phyloP scores from a whole-genome alignment of 1,284 basidiomycete genomes.

The Sporisorium reilianum region DNA sequence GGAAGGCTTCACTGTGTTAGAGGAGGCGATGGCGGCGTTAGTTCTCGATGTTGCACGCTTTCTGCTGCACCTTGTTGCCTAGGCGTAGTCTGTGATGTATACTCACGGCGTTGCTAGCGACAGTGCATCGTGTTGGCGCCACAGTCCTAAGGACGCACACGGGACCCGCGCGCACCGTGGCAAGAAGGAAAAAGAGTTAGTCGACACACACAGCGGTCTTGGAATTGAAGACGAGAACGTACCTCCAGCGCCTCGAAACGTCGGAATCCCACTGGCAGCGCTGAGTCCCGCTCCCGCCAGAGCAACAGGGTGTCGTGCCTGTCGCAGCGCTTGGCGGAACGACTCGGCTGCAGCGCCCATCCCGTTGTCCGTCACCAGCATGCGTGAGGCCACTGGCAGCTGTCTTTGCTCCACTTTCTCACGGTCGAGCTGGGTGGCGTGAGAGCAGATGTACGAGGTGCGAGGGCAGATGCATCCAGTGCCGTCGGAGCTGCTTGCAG shows the following conservation, averaged over 20 bases:
- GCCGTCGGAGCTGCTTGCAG: no score
- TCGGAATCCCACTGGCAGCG: constrained; percentile 74
- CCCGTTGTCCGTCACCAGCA: constrained; percentile 17
- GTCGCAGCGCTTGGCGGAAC: constrained; percentile 67
- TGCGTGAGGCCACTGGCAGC: no score
- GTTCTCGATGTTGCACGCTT: neutral
- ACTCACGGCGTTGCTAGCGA: constrained; percentile 74
- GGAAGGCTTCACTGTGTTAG: constrained; percentile 72
- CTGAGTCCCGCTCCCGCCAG: constrained; percentile 77
- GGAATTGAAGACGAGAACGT: constrained; percentile 7
- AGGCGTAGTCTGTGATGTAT: neutral
- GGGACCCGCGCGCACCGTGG: neutral
- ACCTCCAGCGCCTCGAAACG: constrained; percentile 75
- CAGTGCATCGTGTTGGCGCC: constrained; percentile 75
- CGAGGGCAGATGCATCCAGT: neutral
- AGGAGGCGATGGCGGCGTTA: neutral
- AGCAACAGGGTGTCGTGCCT: constrained; percentile 73
- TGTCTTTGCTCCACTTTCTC: neutral
- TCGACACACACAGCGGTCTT: no score
- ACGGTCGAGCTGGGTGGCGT: neutral
- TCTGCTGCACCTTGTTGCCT: neutral
- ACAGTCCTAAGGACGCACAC: constrained; percentile 69
- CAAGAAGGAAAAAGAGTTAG: neutral
- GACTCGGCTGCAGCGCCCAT: constrained; percentile 29
- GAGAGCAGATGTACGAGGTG: no score